These are phyloP conservation scores for Penstemon davidsonii DNA, from an alignment of 257 asterid genomes.

Conservation along the genomic window DNA sequence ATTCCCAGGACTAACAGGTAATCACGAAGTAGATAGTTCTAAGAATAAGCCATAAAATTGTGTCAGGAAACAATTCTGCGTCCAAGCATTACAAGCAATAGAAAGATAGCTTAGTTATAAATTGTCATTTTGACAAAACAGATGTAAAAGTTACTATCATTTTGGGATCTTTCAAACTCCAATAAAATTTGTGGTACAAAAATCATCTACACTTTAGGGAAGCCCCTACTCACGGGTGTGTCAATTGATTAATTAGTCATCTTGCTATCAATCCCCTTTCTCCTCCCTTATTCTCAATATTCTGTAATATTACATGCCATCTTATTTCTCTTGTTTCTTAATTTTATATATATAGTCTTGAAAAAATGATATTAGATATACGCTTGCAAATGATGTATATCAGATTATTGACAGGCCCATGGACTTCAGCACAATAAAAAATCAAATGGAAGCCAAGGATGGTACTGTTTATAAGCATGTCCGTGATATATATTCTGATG, in stretches of 20 bases:
- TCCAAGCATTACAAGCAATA: too few species aligned
- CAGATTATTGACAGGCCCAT: slow-evolving; percentile 98
- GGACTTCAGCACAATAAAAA: slow-evolving; percentile 96
- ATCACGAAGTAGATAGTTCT: too few species aligned
- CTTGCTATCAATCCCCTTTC: too few species aligned
- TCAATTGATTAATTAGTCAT: neutral
- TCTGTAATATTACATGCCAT: neutral
- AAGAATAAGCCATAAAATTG: too few species aligned
- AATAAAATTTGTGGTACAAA: too few species aligned
- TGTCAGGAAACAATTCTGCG: too few species aligned
- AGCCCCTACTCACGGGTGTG: neutral
- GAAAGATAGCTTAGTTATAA: too few species aligned
- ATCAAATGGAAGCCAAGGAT: slow-evolving; percentile 96
- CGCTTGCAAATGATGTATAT: slow-evolving; percentile 37
- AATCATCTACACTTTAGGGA: too few species aligned
- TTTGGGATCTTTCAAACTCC: too few species aligned
- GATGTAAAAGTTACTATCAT: too few species aligned
- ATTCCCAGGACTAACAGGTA: too few species aligned
- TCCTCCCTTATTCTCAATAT: neutral
- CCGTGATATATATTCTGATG: slow-evolving; percentile 78
- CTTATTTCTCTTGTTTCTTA: slow-evolving; percentile 7
- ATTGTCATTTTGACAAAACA: too few species aligned
- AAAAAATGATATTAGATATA: slow-evolving; percentile 10
- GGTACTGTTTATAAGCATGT: slow-evolving; percentile 93
- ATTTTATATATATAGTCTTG: slow-evolving; percentile 13